These are phyloP conservation scores for Wallacemonas rigidus DNA, from an alignment of 208 protist species.

Conservation along the genomic window DNA sequence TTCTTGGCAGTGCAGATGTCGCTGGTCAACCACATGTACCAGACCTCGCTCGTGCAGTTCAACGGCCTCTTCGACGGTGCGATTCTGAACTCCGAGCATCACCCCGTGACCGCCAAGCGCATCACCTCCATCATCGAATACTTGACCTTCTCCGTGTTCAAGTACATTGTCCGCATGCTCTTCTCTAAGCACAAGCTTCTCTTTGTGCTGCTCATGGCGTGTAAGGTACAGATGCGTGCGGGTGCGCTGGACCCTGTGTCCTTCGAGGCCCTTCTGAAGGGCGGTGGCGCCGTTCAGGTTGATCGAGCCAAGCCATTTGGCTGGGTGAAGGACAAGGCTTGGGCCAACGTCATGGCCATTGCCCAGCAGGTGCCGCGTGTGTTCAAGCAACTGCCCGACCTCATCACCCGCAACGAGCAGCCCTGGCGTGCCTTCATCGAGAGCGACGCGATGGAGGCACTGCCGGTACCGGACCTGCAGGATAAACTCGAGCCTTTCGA, in stretches of 20 bases:
- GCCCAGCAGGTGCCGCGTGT: conserved; percentile 80
- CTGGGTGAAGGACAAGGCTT: conserved; percentile 96
- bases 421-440: conserved; percentile 96
- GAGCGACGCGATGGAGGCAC: conserved; percentile 91
- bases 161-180: conserved; percentile 96
- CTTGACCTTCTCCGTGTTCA: conserved; percentile 93
- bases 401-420: conserved; percentile 92
- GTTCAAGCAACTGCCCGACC: conserved; percentile 95
- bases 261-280: conserved; percentile 95
- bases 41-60: conserved; percentile 98
- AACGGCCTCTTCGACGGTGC: conserved; percentile 95
- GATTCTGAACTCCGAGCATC: conserved; percentile 91
- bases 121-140: conserved; percentile 97
- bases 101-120: conserved; percentile 92
- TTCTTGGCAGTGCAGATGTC: conserved; percentile 99
- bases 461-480: conserved; percentile 90
- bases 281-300: conserved; percentile 92
- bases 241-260: conserved; percentile 71
- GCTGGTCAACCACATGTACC: conserved; percentile 98
- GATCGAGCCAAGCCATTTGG: conserved; percentile 92
- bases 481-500: conserved; percentile 94
- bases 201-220: conserved; percentile 96
- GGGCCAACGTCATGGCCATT: conserved; percentile 95
- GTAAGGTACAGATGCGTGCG: conserved; percentile 96
- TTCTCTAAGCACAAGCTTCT: conserved; percentile 98